Percentiles rank a stretch among this genome's conserved stretches.
Conservation (phyloP, 2,329 filamentous ascomycete species). For the Fusarium nurragi region DNA sequence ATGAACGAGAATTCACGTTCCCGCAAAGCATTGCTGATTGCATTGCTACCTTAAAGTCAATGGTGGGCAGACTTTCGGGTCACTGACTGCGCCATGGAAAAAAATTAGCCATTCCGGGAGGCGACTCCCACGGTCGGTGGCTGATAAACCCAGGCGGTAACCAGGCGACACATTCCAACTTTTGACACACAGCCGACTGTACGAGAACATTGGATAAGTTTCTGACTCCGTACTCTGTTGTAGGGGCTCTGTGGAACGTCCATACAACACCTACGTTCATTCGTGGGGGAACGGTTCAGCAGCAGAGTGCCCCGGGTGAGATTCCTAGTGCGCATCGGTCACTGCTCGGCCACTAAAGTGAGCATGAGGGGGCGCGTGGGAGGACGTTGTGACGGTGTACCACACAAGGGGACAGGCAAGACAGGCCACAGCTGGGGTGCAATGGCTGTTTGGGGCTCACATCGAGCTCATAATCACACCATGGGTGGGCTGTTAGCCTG, state of each 20-base stretch:
- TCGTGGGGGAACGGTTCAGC: conserved; percentile 10
- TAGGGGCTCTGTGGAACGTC: conserved; percentile 18
- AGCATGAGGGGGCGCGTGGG: conserved; percentile 33
- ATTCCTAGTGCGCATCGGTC: conserved; percentile 25
- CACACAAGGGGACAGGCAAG: conserved; percentile 13
- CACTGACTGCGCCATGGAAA: conserved; percentile 30
- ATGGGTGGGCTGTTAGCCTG: conserved; percentile 45
- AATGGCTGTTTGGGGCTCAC: conserved; percentile 39
- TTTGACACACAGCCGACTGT: conserved; percentile 22
- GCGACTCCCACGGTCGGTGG: conserved; percentile 16
- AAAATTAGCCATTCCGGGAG: conserved; percentile 22
- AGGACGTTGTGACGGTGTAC: conserved; percentile 32
- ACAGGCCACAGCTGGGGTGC: conserved; percentile 39
- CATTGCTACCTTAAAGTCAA: conserved; percentile 23
- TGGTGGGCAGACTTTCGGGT: conserved; percentile 30
- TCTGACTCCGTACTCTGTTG: not conserved
- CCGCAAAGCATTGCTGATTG: conserved; percentile 13
- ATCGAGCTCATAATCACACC: conserved; percentile 43
- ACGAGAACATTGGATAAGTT: not conserved
- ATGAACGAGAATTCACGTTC: conserved; percentile 1
- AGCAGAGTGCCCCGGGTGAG: conserved; percentile 32
- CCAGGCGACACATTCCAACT: conserved; percentile 27
- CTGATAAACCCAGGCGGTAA: conserved; percentile 18
- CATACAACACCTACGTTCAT: not conserved
- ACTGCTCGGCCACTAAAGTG: conserved; percentile 27